These are phyloP conservation scores for Croton laevigatus DNA, from an alignment of 441 rosid genomes.

Conservation along the genomic window DNA sequence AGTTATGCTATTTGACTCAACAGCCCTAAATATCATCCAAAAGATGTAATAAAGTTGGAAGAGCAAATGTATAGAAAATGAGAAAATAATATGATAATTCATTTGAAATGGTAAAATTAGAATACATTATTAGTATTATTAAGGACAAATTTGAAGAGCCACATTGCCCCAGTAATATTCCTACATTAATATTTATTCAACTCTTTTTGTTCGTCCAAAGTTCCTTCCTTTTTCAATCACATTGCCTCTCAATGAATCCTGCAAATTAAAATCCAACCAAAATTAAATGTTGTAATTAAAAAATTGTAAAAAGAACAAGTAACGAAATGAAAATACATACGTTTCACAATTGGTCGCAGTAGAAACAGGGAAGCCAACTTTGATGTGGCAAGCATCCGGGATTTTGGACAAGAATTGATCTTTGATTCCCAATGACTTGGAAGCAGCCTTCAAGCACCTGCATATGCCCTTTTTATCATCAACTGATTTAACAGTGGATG, in stretches of 20 bases:
- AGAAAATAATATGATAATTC: too few species aligned
- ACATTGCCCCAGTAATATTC: too few species aligned
- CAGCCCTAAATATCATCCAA: too few species aligned
- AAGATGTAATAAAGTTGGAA: too few species aligned
- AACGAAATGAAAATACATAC: slow-evolving; percentile 13
- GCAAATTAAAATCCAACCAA: background rate
- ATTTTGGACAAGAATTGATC: slow-evolving; percentile 35
- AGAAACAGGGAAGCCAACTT: slow-evolving; percentile 42
- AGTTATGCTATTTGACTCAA: too few species aligned
- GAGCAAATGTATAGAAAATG: too few species aligned
- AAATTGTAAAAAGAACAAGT: too few species aligned
- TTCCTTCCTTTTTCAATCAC: background rate
- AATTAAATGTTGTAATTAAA: too few species aligned
- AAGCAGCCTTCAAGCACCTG: slow-evolving; percentile 35
- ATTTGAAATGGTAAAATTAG: background rate
- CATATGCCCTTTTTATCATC: slow-evolving; percentile 38
- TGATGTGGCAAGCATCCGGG: slow-evolving; percentile 34
- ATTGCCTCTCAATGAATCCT: slow-evolving; percentile 6
- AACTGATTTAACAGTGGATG: slow-evolving; percentile 22
- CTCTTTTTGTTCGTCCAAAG: too few species aligned
- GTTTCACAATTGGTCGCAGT: slow-evolving; percentile 28
- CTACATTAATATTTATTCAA: too few species aligned
- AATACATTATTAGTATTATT: background rate
- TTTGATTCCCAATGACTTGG: slow-evolving; percentile 26
- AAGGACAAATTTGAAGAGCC: too few species aligned